These are phyloP conservation scores for Tympanopsis confertula DNA, from an alignment of 2,329 filamentous ascomycete genomes.

Conservation along the genomic window DNA sequence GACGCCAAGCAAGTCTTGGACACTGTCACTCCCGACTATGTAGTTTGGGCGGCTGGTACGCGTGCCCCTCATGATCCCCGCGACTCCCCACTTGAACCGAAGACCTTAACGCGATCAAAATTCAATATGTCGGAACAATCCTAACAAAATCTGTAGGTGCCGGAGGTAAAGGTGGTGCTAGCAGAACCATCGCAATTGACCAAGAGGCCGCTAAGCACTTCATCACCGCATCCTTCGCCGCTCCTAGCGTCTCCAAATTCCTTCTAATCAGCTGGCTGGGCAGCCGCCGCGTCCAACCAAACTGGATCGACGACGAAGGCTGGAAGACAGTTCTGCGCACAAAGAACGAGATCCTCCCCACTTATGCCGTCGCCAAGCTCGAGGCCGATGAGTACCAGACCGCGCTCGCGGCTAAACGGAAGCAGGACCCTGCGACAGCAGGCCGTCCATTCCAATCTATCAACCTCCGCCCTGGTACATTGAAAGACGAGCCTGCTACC, in stretches of 20 bases:
- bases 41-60: conserved; percentile 58
- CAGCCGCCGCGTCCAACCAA: conserved; percentile 35
- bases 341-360: conserved; percentile 28
- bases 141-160: conserved; percentile 25
- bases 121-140: not conserved
- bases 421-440: conserved; percentile 9
- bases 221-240: conserved; percentile 43
- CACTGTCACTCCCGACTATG: conserved; percentile 49
- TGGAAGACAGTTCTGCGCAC: conserved; percentile 29
- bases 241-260: conserved; percentile 44
- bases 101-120: not conserved
- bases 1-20: conserved; percentile 53
- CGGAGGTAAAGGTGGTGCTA: conserved; percentile 44
- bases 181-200: conserved; percentile 46
- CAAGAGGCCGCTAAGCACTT: conserved; percentile 52
- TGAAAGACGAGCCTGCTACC: conserved; percentile 36
- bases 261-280: conserved; percentile 52
- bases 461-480: conserved; percentile 36
- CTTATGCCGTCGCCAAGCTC: conserved; percentile 49
- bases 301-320: conserved; percentile 41
- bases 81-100: not conserved
- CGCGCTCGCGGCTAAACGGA: conserved; percentile 26
- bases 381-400: conserved; percentile 46
- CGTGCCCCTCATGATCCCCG: conserved; percentile 3
- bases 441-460: conserved; percentile 30